A percentile compares a stretch with the other conserved stretches of the same genome.
Evolutionary conservation across 2,329 filamentous ascomycete species (phyloP).

Genomic region (Chaetoscypha palmicola): DNA sequence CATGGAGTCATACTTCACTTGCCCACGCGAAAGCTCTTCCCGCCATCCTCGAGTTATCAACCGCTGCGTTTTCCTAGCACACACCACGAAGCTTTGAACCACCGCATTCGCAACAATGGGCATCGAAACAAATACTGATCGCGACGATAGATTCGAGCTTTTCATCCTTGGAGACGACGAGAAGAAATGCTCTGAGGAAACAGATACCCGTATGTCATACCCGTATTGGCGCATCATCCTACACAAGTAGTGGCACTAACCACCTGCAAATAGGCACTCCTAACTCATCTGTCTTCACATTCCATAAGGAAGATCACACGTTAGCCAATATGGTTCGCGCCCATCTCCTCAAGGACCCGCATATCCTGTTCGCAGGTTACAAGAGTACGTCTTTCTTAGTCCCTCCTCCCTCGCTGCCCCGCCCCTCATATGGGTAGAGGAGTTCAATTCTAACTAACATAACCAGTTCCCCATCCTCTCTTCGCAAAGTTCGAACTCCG

Average conservation of each 20-base stretch:
- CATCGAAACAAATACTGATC: slow-evolving; percentile 1
- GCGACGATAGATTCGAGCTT: slow-evolving; percentile 69
- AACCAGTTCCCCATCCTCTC: slow-evolving; percentile 35
- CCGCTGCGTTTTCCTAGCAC: not conserved
- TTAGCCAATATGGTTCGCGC: slow-evolving; percentile 83
- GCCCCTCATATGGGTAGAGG: too few relatives aligned
- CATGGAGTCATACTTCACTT: not conserved
- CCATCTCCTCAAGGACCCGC: slow-evolving; percentile 74
- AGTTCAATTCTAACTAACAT: too few relatives aligned
- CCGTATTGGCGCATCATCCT: too few relatives aligned
- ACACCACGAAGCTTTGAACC: not conserved
- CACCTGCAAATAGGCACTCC: slow-evolving; percentile 79
- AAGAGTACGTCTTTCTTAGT: slow-evolving; percentile 58
- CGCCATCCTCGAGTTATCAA: not conserved
- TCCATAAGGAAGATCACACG: slow-evolving; percentile 96
- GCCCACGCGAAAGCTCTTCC: not conserved
- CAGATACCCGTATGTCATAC: slow-evolving; percentile 72
- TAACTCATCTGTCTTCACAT: slow-evolving; percentile 88
- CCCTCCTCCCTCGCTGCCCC: too few relatives aligned
- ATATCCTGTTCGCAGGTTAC: slow-evolving; percentile 88
- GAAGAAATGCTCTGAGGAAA: slow-evolving; percentile 85
- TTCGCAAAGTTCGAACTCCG: slow-evolving; percentile 60
- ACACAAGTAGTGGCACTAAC: too few relatives aligned
- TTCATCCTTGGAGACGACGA: slow-evolving; percentile 83
- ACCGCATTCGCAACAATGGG: slow-evolving; percentile 1